phyloP scores from a whole-genome alignment of 2,329 filamentous ascomycete genomes.

The Paecilomyces variotii region DNA sequence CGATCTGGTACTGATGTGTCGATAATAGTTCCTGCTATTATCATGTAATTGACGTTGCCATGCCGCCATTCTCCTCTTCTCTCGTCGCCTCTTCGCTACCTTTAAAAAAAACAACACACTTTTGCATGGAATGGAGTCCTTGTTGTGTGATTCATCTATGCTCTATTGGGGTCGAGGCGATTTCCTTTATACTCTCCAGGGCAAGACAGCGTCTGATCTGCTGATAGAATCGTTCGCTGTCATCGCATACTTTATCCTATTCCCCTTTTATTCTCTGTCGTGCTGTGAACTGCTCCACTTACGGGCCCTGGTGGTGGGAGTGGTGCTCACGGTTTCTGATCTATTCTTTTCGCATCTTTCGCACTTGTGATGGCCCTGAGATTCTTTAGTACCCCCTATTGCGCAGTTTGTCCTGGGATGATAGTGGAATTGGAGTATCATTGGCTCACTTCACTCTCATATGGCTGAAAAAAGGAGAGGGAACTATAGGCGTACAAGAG shows the following conservation, averaged over 20 bases:
- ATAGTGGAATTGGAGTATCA: no score
- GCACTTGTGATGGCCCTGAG: not conserved
- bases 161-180: constrained; percentile 11
- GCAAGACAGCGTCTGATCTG: not conserved
- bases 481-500: no score
- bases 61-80: constrained; percentile 1
- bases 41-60: constrained; percentile 33
- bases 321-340: constrained; percentile 4
- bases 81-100: constrained; percentile 1
- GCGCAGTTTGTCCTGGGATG: not conserved
- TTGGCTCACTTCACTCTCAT: no score
- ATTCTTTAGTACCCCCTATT: not conserved
- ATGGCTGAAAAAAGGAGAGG: no score
- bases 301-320: constrained; percentile 26
- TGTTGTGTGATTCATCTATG: constrained; percentile 22
- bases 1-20: not conserved
- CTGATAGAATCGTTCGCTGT: constrained; percentile 1
- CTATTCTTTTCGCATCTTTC: not conserved
- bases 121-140: constrained; percentile 32
- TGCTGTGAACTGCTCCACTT: constrained; percentile 4
- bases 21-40: constrained; percentile 38
- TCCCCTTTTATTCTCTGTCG: constrained; percentile 8
- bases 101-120: constrained; percentile 10
- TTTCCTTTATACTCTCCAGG: not conserved
- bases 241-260: constrained; percentile 10